These are phyloP conservation scores for Beta vulgaris DNA, from an alignment of 148 eudicot genomes.

Conservation along the genomic window DNA sequence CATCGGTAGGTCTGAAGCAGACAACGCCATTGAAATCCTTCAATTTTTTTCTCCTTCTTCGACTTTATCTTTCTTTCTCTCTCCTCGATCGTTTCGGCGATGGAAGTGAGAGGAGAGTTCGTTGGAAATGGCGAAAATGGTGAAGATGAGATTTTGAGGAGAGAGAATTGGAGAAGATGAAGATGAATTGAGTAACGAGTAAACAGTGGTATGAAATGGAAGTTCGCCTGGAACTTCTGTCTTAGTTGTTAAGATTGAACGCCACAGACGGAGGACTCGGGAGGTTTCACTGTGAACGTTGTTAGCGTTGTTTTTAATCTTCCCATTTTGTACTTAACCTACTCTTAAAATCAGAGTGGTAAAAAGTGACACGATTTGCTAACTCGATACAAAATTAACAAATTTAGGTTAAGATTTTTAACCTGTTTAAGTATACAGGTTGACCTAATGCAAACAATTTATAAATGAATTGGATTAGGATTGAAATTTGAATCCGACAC, in stretches of 20 bases:
- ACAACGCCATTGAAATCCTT: constrained; percentile 59
- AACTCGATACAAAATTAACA: no score
- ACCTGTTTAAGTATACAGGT: no score
- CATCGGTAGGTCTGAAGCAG: constrained; percentile 77
- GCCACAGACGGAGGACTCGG: background rate
- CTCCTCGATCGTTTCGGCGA: constrained; percentile 6
- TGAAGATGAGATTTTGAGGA: constrained; percentile 8
- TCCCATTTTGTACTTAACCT: no score
- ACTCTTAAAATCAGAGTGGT: no score
- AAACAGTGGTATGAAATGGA: background rate
- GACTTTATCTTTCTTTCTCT: background rate
- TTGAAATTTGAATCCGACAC: no score
- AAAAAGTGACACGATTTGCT: no score
- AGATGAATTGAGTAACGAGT: constrained; percentile 8
- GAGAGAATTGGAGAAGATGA: constrained; percentile 14
- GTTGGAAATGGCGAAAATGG: constrained; percentile 10
- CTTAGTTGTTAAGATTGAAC: no score
- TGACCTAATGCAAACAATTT: no score
- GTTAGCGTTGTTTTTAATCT: no score
- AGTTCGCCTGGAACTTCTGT: background rate
- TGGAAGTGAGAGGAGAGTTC: background rate
- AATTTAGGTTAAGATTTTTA: no score
- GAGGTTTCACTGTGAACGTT: background rate
- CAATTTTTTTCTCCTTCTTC: background rate
- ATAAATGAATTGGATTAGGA: no score